Evolutionary conservation across 345 rosid genomes (phyloP), one percentile per base, ranked within the genome.

Genomic region (Brassica carinata): DNA sequence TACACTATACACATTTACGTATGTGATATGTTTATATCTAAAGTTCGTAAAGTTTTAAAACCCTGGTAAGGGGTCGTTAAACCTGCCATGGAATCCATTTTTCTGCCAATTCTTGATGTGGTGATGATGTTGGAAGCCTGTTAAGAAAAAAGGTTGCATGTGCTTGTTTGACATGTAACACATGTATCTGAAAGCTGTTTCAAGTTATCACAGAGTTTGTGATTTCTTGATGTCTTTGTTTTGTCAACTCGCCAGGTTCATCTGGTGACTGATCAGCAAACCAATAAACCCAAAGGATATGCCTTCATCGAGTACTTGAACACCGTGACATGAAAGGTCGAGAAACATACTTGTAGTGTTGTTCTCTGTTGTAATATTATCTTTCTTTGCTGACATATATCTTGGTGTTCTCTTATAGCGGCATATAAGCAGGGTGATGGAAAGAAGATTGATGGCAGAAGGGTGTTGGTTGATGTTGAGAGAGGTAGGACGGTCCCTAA

Each of bases 341-440:
- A 74, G 36, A 63, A 29, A 72, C 2, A 5, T 26, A 4, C 69
- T 53, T 75, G 63, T 64, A 18, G 31, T 10, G 6, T 7, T 67
- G 3, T 19, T 65, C 40, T 18, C 72, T 38, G 8, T 15, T 69
- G 5, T 7, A 55, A 67, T 59, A 15, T 8, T 5, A n/a, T 2
- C 3, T 61, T 18, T 69, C 7, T 8, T 33, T 51, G 29, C 80
- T 81, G 71, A 72, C 64, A 40, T 45, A 58, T 3, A 63, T 8
- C 33, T 57, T 58, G 45, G 67, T 80, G 38, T 33, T 57, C 64
- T 79, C 29, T 76, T 68, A 33, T 87, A 96, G 98, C 89, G 90
- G 98, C 99, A 55, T 96, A 93, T 84, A 96, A 96, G 81, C 99
- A 96, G 89, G 99, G 96, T 77, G 99, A 96, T 89, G 99, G 98